Conservation (phyloP, 257 asterid species). For the Fraxinus cuspidata region DNA sequence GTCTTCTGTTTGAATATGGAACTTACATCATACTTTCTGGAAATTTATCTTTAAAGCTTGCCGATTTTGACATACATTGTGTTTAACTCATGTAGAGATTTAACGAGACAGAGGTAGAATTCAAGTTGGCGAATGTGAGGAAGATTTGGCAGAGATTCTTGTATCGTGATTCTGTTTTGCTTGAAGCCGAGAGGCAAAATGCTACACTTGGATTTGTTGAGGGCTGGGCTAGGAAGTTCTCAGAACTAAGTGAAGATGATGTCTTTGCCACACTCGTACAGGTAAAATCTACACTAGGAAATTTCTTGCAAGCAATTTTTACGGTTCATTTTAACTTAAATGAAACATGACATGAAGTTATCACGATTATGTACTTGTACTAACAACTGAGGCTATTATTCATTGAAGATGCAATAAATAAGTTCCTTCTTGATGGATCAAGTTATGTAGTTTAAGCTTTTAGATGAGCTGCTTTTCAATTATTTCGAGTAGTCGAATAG, state of each 20-base stretch:
- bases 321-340: neutral
- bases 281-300: slow-evolving; percentile 41
- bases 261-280: slow-evolving; percentile 75
- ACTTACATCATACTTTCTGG: neutral
- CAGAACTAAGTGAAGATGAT: slow-evolving; percentile 69
- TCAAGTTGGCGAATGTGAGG: slow-evolving; percentile 70
- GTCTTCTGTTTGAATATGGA: slow-evolving; percentile 9
- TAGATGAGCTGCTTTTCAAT: neutral
- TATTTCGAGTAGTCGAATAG: neutral
- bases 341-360: neutral
- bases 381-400: neutral
- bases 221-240: slow-evolving; percentile 65
- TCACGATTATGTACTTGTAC: neutral
- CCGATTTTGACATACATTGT: slow-evolving; percentile 20
- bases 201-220: slow-evolving; percentile 51
- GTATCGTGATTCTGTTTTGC: slow-evolving; percentile 78
- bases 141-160: slow-evolving; percentile 91
- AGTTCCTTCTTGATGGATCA: no score
- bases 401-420: neutral
- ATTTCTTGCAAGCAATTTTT: neutral
- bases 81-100: slow-evolving; percentile 49
- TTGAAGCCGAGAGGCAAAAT: slow-evolving; percentile 92
- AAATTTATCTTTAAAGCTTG: slow-evolving; percentile 2
- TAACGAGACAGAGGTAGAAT: slow-evolving; percentile 78
- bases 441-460: no score